Evolutionary conservation across 2,329 filamentous ascomycete genomes (phyloP), one percentile per base, ranked within the genome.

Genomic region (Alternaria gansuensis): DNA sequence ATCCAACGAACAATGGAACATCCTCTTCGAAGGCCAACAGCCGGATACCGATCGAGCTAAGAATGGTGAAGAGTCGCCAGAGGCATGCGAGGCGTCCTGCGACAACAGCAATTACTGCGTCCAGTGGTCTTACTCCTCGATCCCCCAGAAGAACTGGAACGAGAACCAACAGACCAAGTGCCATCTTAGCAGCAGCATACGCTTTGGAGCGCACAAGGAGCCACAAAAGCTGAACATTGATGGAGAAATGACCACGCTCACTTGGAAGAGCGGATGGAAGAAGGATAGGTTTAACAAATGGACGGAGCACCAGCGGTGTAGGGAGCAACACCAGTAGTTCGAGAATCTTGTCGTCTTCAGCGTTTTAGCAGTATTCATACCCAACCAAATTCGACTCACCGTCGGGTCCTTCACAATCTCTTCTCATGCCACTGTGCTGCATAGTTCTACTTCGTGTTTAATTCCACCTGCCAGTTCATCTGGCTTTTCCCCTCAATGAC

Each of bases 111-210:
- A 64, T 24, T 66, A 66, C 40, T 77, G 75, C 53, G 66, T 76
- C 31, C 73, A 76, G 46, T 76, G 69, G 65, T 74, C 72, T 0
- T 77, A 75, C 43, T 75, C 73, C 0, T 70, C 70, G 2, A 36
- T 70, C 2, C 56, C 56, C 2, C 58, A 60, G 26, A 64, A 63
- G 13, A 76, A 76, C 9, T 70, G 65, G 64, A 76, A 74, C 33
- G 68, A 68, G 53, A 75, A 75, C 41, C 70, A 67, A 7, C 51
- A 65, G n/a, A 75, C 73, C 8, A 74, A 66, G 37, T 76, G 73
- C 24, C 73, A 75, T 59, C 36, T 76, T 10, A 75, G 72, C 51
- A 72, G 71, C 37, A 76, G 67, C 43, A 63, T 76, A 59, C 60
- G 72, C 26, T 64, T 75, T 31, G 73, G 73, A 0, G 17, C 29